Conservation (phyloP, 495 filamentous ascomycete species). For the Sordaria brevicollis region DNA sequence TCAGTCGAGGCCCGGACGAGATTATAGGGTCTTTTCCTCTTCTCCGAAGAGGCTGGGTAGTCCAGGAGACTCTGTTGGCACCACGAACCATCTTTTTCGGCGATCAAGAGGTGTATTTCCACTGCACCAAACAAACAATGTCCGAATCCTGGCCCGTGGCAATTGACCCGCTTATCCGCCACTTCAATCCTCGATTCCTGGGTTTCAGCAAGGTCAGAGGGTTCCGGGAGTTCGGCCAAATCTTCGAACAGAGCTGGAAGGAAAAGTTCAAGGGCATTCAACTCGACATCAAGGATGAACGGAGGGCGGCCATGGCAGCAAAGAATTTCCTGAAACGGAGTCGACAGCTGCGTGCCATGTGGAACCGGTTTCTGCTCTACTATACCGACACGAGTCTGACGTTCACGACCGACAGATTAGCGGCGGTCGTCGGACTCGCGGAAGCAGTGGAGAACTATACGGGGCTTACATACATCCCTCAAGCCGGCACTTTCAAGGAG, state of each 20-base stretch:
- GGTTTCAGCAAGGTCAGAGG: neutral
- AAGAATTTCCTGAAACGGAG: neutral
- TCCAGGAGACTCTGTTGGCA: neutral
- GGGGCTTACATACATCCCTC: neutral
- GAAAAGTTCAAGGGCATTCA: neutral
- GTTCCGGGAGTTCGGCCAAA: neutral
- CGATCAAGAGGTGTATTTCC: neutral
- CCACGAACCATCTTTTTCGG: neutral
- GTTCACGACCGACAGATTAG: neutral
- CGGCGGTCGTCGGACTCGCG: neutral
- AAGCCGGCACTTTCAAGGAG: neutral
- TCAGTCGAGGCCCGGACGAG: neutral
- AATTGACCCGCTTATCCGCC: neutral
- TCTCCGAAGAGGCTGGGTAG: neutral
- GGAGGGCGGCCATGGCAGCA: neutral
- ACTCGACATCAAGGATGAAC: neutral
- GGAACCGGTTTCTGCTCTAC: neutral
- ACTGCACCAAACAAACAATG: neutral
- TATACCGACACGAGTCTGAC: neutral
- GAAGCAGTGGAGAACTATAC: neutral
- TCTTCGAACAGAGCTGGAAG: neutral
- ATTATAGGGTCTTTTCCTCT: neutral
- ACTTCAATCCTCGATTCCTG: neutral
- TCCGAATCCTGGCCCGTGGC: neutral
- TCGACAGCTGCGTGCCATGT: neutral